These are phyloP conservation scores for Acanthamoeba castellanii DNA, from an alignment of 208 protist species.

Conservation along the genomic window DNA sequence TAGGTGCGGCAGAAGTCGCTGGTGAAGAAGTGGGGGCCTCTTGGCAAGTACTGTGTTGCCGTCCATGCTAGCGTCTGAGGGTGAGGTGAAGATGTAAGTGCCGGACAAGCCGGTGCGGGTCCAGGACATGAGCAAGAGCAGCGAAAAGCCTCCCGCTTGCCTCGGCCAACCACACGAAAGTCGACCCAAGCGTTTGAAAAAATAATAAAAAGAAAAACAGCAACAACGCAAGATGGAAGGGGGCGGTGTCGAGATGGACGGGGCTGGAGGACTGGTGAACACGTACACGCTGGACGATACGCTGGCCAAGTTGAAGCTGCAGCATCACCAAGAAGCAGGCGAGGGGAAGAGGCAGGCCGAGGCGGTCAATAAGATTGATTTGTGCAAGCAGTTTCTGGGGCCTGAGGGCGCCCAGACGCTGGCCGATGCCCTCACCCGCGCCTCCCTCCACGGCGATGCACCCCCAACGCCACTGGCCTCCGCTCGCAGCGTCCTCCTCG, in stretches of 20 bases:
- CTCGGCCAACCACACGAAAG: too few species aligned
- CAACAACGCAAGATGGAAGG: too few species aligned
- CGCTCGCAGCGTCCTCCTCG: constrained; percentile 16
- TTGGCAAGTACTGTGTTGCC: too few species aligned
- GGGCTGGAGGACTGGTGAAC: not conserved
- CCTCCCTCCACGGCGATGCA: not conserved
- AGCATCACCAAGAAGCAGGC: not conserved
- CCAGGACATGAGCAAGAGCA: too few species aligned
- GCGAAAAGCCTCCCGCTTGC: too few species aligned
- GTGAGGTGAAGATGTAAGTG: too few species aligned
- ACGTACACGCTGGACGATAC: not conserved
- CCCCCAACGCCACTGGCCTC: not conserved
- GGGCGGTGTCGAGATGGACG: not conserved
- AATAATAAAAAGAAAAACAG: too few species aligned
- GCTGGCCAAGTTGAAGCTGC: not conserved
- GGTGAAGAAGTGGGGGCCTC: too few species aligned
- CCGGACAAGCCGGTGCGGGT: too few species aligned
- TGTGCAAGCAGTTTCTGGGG: constrained; percentile 61
- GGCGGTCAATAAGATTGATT: constrained; percentile 25
- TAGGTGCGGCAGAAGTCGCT: too few species aligned
- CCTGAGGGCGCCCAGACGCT: constrained; percentile 16
- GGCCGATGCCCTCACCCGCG: not conserved
- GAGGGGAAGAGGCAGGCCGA: not conserved
- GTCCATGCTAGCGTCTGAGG: too few species aligned
- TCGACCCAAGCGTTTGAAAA: too few species aligned